Conservation (phyloP, 2,329 filamentous ascomycete genomes). For the Aspergillus sp. region DNA sequence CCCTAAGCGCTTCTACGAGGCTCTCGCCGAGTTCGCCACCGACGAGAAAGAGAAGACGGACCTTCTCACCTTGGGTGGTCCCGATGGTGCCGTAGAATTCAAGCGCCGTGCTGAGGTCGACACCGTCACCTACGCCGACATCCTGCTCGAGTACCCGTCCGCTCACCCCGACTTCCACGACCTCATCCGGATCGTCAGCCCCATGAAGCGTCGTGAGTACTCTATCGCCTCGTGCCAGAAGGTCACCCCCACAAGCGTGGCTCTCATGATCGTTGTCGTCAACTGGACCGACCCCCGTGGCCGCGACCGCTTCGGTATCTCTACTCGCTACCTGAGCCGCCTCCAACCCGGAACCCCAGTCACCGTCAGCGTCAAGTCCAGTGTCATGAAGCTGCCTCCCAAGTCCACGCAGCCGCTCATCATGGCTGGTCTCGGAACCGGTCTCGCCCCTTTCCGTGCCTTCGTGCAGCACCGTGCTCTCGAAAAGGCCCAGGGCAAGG, state of each 20-base stretch:
- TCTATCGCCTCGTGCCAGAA: conserved; percentile 98
- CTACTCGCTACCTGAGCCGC: conserved; percentile 81
- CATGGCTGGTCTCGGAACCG: conserved; percentile 98
- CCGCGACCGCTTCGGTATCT: conserved; percentile 87
- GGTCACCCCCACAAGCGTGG: conserved; percentile 83
- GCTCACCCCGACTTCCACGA: conserved; percentile 87
- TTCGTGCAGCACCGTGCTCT: conserved; percentile 98
- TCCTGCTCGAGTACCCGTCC: conserved; percentile 85
- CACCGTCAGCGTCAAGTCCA: conserved; percentile 93
- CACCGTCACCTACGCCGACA: conserved; percentile 84
- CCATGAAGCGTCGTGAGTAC: conserved; percentile 96
- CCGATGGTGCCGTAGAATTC: conserved; percentile 83
- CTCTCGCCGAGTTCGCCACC: conserved; percentile 78
- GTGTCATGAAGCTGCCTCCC: conserved; percentile 95
- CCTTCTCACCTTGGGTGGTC: conserved; percentile 72
- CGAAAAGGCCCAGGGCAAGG: conserved; percentile 95
- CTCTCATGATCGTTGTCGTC: conserved; percentile 95
- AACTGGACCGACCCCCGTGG: conserved; percentile 89
- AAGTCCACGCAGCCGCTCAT: conserved; percentile 89
- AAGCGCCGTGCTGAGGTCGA: conserved; percentile 90
- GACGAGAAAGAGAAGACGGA: conserved; percentile 80
- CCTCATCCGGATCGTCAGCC: conserved; percentile 79
- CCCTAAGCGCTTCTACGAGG: conserved; percentile 96
- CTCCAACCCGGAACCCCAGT: conserved; percentile 75
- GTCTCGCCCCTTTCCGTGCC: conserved; percentile 96